Percentiles rank a stretch among this genome's conserved stretches.
phyloP scores from a whole-genome alignment of 2,329 filamentous ascomycete species.

The Aspergillus sp. region DNA sequence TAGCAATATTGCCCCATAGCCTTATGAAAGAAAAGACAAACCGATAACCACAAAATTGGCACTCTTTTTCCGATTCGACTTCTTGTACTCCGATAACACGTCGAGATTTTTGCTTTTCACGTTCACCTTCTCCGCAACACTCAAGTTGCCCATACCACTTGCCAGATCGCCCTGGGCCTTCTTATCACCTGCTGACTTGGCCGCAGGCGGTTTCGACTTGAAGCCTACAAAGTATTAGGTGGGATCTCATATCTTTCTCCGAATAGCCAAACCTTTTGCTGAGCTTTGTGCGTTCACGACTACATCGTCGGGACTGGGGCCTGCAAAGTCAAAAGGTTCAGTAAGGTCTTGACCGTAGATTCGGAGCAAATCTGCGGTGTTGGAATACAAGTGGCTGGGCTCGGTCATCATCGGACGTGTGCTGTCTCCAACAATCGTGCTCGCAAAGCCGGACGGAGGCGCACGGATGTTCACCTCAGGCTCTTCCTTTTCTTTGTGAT shows the following conservation, averaged over 20 bases:
- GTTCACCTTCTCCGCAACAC: constrained; percentile 45
- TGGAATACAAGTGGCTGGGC: constrained; percentile 28
- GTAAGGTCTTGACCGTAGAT: constrained; percentile 35
- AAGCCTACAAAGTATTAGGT: constrained; percentile 40
- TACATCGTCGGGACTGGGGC: constrained; percentile 86
- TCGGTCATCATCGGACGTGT: constrained; percentile 19
- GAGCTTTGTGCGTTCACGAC: constrained; percentile 72
- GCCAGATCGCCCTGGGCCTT: constrained; percentile 40
- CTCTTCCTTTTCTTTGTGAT: constrained; percentile 8
- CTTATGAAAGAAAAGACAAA: constrained; percentile 36
- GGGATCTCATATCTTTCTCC: constrained; percentile 27
- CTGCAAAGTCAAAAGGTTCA: constrained; percentile 59
- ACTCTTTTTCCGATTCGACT: constrained; percentile 66
- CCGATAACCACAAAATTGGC: constrained; percentile 91
- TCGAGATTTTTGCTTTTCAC: constrained; percentile 72
- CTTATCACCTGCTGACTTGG: constrained; percentile 36
- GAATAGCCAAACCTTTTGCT: constrained; percentile 65
- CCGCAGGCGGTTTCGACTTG: constrained; percentile 36
- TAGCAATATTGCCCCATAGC: constrained; percentile 15
- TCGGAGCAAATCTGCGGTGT: constrained; percentile 27
- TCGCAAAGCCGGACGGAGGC: constrained; percentile 46
- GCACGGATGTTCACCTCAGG: constrained; percentile 33
- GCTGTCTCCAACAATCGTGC: constrained; percentile 33
- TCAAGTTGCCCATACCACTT: constrained; percentile 43
- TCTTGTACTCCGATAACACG: constrained; percentile 73